A percentile compares a stretch with the other conserved stretches of the same genome.
phyloP scores from a whole-genome alignment of 202 grass and related monocot species.

The Panicum hallii region DNA sequence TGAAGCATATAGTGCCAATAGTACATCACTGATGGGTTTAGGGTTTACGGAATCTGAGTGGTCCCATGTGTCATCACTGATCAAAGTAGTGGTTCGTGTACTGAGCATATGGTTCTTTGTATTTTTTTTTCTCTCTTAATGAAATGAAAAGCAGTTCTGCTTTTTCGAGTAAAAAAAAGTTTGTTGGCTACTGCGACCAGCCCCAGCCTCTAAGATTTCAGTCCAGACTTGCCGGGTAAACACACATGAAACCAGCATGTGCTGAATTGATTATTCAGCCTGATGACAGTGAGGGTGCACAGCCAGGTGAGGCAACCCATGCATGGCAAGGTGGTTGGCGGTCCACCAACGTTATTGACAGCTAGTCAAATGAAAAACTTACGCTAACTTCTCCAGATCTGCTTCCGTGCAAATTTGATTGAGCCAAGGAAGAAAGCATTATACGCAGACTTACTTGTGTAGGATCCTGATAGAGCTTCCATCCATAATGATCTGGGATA shows the following conservation, averaged over 20 bases:
- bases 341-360: not conserved
- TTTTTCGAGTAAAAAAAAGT: too few relatives aligned
- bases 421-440: not conserved
- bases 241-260: not conserved
- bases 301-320: not conserved
- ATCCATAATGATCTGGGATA: not conserved
- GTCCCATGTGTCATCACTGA: not conserved
- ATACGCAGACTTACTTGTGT: not conserved
- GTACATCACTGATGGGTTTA: not conserved
- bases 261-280: not conserved
- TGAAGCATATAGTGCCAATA: conserved; percentile 6
- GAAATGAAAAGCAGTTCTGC: too few relatives aligned
- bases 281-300: not conserved
- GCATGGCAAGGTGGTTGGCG: too few relatives aligned
- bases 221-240: not conserved
- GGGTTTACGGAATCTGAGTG: not conserved
- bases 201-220: not conserved
- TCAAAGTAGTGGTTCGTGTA: not conserved
- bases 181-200: not conserved
- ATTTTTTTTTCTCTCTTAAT: too few relatives aligned
- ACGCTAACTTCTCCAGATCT: not conserved
- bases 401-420: not conserved
- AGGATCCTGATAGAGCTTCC: not conserved
- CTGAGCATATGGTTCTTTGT: too few relatives aligned
- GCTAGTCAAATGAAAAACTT: not conserved